Evolutionary conservation across 306 rosid genomes (phyloP).

Genomic region (Sesbania bispinosa): DNA sequence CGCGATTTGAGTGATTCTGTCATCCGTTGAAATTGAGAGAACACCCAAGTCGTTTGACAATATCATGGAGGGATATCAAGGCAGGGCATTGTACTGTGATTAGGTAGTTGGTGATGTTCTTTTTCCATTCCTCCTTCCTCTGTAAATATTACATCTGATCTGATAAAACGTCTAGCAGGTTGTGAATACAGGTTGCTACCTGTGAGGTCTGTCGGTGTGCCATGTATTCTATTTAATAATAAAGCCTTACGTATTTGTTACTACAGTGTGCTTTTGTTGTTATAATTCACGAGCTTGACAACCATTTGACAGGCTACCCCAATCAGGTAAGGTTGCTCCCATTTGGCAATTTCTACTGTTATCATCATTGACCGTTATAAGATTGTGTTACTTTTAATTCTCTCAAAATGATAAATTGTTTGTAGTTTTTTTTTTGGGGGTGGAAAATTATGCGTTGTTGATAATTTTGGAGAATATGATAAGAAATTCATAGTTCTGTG

Average conservation of each 20-base stretch:
- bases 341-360: neutral
- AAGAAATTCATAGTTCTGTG: too few species aligned
- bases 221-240: slow-evolving; percentile 50
- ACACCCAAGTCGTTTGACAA: slow-evolving; percentile 26
- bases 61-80: slow-evolving; percentile 30
- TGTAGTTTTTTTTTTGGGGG: neutral
- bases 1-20: slow-evolving; percentile 28
- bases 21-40: slow-evolving; percentile 42
- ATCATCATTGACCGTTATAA: neutral
- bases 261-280: neutral
- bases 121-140: neutral
- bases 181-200: slow-evolving; percentile 50
- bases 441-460: neutral
- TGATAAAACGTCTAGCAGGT: slow-evolving; percentile 42
- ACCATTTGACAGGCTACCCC: neutral
- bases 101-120: slow-evolving; percentile 50
- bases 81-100: slow-evolving; percentile 41
- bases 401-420: neutral
- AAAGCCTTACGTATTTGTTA: slow-evolving; percentile 34
- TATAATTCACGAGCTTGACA: neutral
- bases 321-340: neutral
- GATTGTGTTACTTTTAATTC: neutral
- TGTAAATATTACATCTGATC: slow-evolving; percentile 56
- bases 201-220: slow-evolving; percentile 46
- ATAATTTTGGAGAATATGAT: too few species aligned